Base-by-base conservation (phyloP, 148 eudicot genomes). In the Camellia sinensis region DNA sequence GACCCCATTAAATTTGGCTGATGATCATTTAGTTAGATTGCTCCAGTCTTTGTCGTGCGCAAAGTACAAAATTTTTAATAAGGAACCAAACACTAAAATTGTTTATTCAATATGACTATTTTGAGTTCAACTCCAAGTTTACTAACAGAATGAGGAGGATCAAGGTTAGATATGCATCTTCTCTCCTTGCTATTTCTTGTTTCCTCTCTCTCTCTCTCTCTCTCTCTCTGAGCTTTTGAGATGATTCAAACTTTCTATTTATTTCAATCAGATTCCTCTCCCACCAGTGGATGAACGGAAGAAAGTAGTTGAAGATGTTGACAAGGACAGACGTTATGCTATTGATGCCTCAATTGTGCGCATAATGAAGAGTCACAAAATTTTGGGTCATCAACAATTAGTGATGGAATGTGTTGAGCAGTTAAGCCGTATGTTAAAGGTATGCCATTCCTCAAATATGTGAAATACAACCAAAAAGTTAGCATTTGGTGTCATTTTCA, bases 391-490 rank as follows among this genome's bases (percentile, higher is more conserved):
- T 76, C 86, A 83, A 59, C 86, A 83, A 78, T 62, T 84, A 48
- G 83, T 84, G 9, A 37, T 70, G 78, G 86, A 84, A 62, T 84
- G 86, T 56, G 80, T 80, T 48, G 86, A 80, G 79, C 80, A 75
- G 75, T 71, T 83, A 73, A 77, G 86, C 78, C 72, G 68, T 40
- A 77, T 80, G 86, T 84, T 84, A 77, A 84, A 84, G 86, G 86
- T 84, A 68, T 29, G 0, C 29, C 6, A 40, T 11, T 6, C 41
- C 71, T 41, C 71, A 29, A 67, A 43, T 64, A 21, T 9, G 21
- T 59, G 44, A 66, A 37, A 29, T 29, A 29, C 37, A 29, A 29
- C 37, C 37, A 29, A 29, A 29, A 29, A 29, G 37, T 29, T 29
- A 29, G 37, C 37, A 29, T 29, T 29, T 29, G 37, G 37, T 29